Evolutionary conservation across 1,284 basidiomycete genomes (phyloP).

Genomic region (Cryptococcus maquisensis): DNA sequence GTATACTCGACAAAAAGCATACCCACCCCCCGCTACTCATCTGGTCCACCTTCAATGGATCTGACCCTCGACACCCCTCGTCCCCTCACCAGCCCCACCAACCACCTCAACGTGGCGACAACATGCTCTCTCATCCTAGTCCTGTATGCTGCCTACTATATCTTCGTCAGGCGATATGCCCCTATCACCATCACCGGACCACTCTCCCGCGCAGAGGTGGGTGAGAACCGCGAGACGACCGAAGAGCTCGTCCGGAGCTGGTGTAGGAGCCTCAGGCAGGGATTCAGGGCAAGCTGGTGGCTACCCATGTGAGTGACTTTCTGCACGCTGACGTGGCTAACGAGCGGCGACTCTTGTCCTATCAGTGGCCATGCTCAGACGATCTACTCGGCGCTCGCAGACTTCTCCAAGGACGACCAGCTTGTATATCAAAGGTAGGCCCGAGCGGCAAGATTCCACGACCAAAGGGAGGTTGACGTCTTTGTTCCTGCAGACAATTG

Average conservation of each 20-base stretch:
- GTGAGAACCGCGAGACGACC: constrained; percentile 8
- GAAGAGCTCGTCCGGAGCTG: constrained; percentile 14
- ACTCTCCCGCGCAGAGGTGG: neutral
- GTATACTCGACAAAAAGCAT: neutral
- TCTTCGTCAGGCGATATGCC: constrained; percentile 3
- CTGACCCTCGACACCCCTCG: neutral
- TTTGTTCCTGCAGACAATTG: constrained; percentile 50
- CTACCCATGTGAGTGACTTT: constrained; percentile 16
- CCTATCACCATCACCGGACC: constrained; percentile 9
- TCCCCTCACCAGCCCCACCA: neutral
- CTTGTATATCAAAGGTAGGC: constrained; percentile 63
- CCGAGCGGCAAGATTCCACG: neutral
- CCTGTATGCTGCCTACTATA: neutral
- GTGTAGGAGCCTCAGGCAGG: constrained; percentile 27
- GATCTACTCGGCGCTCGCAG: constrained; percentile 41
- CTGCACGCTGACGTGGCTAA: neutral
- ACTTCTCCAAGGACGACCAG: constrained; percentile 64
- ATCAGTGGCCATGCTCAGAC: constrained; percentile 45
- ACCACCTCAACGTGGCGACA: neutral
- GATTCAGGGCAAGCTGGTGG: constrained; percentile 41
- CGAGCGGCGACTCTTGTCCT: neutral
- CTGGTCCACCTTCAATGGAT: constrained; percentile 8
- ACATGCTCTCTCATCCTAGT: constrained; percentile 1
- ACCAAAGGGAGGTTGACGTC: constrained; percentile 47
- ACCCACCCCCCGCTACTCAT: neutral